Percentiles rank a stretch among this genome's conserved stretches.
Conservation (phyloP, 192 early-diverging fungal genomes). For the Phlyctochytrium arcticum region DNA sequence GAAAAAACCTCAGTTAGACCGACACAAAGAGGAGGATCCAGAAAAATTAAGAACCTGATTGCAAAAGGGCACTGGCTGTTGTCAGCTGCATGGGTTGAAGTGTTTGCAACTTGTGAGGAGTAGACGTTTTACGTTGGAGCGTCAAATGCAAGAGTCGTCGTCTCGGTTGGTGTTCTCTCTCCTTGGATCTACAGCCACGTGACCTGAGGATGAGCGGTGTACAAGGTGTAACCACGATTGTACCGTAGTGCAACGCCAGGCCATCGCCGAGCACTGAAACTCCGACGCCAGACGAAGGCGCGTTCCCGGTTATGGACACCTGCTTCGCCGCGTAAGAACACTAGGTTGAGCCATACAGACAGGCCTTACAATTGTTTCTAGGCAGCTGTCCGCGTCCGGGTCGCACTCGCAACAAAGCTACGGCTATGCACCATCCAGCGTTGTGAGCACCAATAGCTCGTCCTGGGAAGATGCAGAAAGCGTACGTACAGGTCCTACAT, state of each 20-base stretch:
- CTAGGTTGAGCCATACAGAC: neutral
- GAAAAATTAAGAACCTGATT: no score
- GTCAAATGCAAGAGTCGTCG: no score
- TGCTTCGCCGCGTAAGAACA: neutral
- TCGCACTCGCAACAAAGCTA: conserved; percentile 17
- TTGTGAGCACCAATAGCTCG: conserved; percentile 34
- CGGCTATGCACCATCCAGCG: conserved; percentile 31
- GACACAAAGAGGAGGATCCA: no score
- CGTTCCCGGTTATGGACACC: conserved; percentile 3
- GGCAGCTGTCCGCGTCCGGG: conserved; percentile 20
- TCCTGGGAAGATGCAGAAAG: conserved; percentile 28
- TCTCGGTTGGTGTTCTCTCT: no score
- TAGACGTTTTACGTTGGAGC: no score
- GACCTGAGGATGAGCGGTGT: neutral
- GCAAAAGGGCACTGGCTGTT: no score
- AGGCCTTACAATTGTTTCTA: neutral
- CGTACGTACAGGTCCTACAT: neutral
- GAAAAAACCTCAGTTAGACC: no score
- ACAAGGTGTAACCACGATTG: neutral
- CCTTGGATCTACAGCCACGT: no score
- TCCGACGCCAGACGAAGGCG: no score
- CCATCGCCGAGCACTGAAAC: no score
- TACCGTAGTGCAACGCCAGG: neutral
- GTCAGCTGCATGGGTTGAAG: no score
- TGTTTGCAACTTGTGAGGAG: no score